phyloP scores from a whole-genome alignment of 2,329 filamentous ascomycete genomes.

The Pestalotiopsis sp. region DNA sequence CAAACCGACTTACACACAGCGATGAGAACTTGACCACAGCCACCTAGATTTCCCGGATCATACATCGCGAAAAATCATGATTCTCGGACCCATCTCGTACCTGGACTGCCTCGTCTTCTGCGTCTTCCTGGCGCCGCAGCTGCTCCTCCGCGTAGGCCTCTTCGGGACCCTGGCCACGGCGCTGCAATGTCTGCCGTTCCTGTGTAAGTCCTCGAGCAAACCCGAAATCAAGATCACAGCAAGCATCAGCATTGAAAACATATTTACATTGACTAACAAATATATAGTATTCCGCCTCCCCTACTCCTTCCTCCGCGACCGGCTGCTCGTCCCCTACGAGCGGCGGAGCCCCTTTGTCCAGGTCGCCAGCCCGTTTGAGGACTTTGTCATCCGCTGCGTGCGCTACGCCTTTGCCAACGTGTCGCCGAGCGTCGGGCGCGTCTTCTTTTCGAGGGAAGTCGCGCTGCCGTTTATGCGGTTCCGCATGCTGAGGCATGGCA shows the following conservation, averaged over 20 bases:
- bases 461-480: constrained; percentile 75
- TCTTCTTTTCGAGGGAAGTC: constrained; percentile 78
- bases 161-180: constrained; percentile 59
- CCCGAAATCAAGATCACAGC: too few relatives aligned
- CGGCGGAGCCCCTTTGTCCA: constrained; percentile 65
- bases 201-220: constrained; percentile 50
- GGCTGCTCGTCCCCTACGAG: constrained; percentile 47
- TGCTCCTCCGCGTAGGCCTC: constrained; percentile 69
- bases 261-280: too few relatives aligned
- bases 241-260: too few relatives aligned
- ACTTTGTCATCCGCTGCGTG: constrained; percentile 76
- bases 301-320: constrained; percentile 57
- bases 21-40: neutral
- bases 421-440: constrained; percentile 67
- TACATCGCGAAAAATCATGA: constrained; percentile 52
- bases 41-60: neutral
- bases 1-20: neutral
- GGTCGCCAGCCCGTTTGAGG: constrained; percentile 73
- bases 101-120: constrained; percentile 77
- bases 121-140: constrained; percentile 69
- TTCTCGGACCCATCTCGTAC: constrained; percentile 73
- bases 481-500: constrained; percentile 74
- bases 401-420: constrained; percentile 77
- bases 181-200: constrained; percentile 67
- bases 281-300: constrained; percentile 60